Conservation (phyloP, 345 rosid species). For the Jatropha curcas region DNA sequence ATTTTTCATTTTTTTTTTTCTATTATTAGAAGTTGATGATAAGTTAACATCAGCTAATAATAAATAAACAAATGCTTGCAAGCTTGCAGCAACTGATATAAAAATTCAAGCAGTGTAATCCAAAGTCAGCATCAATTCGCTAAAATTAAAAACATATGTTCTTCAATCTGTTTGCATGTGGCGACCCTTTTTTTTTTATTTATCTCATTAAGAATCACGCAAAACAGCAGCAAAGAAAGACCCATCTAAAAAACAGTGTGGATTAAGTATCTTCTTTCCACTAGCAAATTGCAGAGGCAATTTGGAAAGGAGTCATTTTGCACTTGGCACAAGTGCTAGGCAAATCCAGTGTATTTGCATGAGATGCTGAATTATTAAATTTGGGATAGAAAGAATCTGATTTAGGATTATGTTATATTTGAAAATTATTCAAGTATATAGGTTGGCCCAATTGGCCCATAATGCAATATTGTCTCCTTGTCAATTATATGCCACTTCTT, state of each 20-base stretch:
- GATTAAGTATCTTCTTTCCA: too few species aligned
- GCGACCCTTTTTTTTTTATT: neutral
- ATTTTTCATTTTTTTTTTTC: neutral
- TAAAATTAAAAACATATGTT: slow-evolving; percentile 6
- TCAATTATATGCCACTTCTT: neutral
- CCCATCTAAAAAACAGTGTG: too few species aligned
- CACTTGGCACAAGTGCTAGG: too few species aligned
- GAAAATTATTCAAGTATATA: too few species aligned
- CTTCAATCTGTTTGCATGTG: slow-evolving; percentile 9
- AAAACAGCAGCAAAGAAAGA: neutral
- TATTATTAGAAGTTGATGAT: neutral
- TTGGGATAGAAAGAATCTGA: too few species aligned
- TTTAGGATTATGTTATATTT: too few species aligned
- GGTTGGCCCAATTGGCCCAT: too few species aligned
- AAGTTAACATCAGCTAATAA: neutral
- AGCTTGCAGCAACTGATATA: slow-evolving; percentile 47
- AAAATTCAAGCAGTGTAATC: slow-evolving; percentile 24
- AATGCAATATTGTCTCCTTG: neutral
- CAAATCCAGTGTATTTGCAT: too few species aligned
- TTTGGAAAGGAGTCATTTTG: too few species aligned
- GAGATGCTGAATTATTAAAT: too few species aligned
- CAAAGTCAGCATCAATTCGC: slow-evolving; percentile 25
- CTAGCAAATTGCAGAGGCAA: too few species aligned
- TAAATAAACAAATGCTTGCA: slow-evolving; percentile 33
- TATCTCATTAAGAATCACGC: neutral